Evolutionary conservation across 495 filamentous ascomycete species (phyloP).

Genomic region (Tuber melanosporum): DNA sequence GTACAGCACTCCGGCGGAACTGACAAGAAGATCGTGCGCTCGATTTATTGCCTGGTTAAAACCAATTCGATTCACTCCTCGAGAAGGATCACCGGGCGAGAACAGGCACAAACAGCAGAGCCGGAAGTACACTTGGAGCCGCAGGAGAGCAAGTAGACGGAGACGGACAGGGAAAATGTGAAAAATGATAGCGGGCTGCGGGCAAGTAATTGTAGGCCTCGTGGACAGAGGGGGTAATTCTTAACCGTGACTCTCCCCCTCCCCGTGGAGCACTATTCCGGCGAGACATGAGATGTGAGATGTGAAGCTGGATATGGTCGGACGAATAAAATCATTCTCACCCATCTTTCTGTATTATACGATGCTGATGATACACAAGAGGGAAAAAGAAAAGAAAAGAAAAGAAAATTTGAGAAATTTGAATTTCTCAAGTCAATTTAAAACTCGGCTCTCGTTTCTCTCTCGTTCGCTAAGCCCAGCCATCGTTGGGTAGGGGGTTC

Average conservation of each 20-base stretch:
- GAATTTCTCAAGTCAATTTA: slow-evolving; percentile 13
- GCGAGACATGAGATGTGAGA: not conserved
- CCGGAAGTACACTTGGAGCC: slow-evolving; percentile 27
- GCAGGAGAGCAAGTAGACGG: slow-evolving; percentile 15
- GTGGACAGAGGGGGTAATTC: slow-evolving; percentile 15
- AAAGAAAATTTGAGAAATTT: slow-evolving; percentile 19
- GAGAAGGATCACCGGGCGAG: slow-evolving; percentile 31
- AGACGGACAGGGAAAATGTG: slow-evolving; percentile 29
- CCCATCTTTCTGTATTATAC: not conserved
- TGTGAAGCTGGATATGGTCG: not conserved
- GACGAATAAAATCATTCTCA: not conserved
- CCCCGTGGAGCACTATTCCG: not conserved
- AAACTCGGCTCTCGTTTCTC: slow-evolving; percentile 25
- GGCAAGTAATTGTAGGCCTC: slow-evolving; percentile 21
- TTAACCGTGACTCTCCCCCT: slow-evolving; percentile 9
- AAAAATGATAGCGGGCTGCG: slow-evolving; percentile 12
- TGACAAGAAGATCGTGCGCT: slow-evolving; percentile 8
- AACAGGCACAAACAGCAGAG: slow-evolving; percentile 31
- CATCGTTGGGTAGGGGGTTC: slow-evolving; percentile 21
- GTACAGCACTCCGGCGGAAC: not conserved
- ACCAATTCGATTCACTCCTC: slow-evolving; percentile 9
- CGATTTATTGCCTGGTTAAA: slow-evolving; percentile 23
- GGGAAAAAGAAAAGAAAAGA: slow-evolving; percentile 14
- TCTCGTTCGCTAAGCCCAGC: slow-evolving; percentile 22
- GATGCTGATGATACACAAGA: slow-evolving; percentile 4